Evolutionary conservation across 2,329 filamentous ascomycete species (phyloP).

Genomic region (Alternaria metachromatica): DNA sequence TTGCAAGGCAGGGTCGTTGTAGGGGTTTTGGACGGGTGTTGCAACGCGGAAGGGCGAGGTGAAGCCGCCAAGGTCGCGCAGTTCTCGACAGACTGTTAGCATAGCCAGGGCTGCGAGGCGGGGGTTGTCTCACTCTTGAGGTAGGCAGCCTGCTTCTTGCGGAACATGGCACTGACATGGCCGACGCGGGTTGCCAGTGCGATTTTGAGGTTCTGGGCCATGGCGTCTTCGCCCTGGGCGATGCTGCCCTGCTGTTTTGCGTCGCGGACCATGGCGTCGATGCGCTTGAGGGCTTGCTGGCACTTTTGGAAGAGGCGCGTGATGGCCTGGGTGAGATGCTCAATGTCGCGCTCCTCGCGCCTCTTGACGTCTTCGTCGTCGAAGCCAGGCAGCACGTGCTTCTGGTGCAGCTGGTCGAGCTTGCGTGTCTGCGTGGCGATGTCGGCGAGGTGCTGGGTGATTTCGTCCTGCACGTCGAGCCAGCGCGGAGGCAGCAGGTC

Average conservation of each 20-base stretch:
- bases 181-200: constrained; percentile 87
- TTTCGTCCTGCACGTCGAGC: constrained; percentile 94
- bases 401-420: constrained; percentile 92
- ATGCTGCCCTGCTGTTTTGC: constrained; percentile 74
- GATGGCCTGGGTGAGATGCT: constrained; percentile 86
- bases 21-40: constrained; percentile 64
- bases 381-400: constrained; percentile 95
- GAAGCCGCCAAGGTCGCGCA: constrained; percentile 56
- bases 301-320: constrained; percentile 89
- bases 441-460: constrained; percentile 79
- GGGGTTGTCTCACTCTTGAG: constrained; percentile 74
- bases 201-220: constrained; percentile 96
- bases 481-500: constrained; percentile 92
- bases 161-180: constrained; percentile 87
- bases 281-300: constrained; percentile 83
- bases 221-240: constrained; percentile 84
- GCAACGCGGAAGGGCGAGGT: constrained; percentile 54
- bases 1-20: constrained; percentile 79
- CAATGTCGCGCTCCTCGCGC: constrained; percentile 88
- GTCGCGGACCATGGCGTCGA: constrained; percentile 87
- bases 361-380: constrained; percentile 91
- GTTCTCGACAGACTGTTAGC: constrained; percentile 41
- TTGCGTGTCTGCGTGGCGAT: constrained; percentile 83
- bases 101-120: neutral
- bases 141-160: constrained; percentile 97